Evolutionary conservation across 1,284 basidiomycete genomes (phyloP).

Genomic region (Calocybe gambosa): DNA sequence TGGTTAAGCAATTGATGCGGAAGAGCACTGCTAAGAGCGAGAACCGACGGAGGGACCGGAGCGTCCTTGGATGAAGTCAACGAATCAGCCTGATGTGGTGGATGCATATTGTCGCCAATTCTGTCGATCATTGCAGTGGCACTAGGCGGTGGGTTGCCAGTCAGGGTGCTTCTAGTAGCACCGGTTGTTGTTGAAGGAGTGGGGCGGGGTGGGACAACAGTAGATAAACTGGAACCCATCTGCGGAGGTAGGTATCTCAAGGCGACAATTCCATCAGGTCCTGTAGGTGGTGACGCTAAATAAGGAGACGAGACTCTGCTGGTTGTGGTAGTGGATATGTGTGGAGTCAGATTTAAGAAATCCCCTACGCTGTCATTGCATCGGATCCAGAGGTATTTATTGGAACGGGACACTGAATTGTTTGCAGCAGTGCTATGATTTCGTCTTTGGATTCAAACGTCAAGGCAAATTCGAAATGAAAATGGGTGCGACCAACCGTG

Average conservation of each 20-base stretch:
- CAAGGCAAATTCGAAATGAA: background rate
- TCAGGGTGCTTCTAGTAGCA: background rate
- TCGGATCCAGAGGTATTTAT: slow-evolving; percentile 1
- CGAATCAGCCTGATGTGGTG: background rate
- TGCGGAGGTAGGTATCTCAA: slow-evolving; percentile 5
- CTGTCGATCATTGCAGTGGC: background rate
- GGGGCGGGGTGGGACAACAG: background rate
- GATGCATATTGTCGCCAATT: background rate
- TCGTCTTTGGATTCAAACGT: slow-evolving; percentile 7
- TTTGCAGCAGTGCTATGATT: slow-evolving; percentile 14
- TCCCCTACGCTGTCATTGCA: background rate
- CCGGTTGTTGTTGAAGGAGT: background rate
- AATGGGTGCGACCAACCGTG: slow-evolving; percentile 17
- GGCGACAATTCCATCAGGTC: background rate
- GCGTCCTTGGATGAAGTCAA: background rate
- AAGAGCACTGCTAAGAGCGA: background rate
- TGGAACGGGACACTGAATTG: slow-evolving; percentile 6
- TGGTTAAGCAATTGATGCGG: background rate
- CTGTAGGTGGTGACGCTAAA: background rate
- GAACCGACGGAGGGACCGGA: too few species aligned
- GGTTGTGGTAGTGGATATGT: slow-evolving; percentile 1
- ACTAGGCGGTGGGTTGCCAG: background rate
- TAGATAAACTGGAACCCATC: background rate
- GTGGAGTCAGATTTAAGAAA: background rate
- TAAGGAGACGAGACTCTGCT: background rate